Base-by-base conservation (phyloP, 2,329 filamentous ascomycete species). In the Byssothecium circinans region DNA sequence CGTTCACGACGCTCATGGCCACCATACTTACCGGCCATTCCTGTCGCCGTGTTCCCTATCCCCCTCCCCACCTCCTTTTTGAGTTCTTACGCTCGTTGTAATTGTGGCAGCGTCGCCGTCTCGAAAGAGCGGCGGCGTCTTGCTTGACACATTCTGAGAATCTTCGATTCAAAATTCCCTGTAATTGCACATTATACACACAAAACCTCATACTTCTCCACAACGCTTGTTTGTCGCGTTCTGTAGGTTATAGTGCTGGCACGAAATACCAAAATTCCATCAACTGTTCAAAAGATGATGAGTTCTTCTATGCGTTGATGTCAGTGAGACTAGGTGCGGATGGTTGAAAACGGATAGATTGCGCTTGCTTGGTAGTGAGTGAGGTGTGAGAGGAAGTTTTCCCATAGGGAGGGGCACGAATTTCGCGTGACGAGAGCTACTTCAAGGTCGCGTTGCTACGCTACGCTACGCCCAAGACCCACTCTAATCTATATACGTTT, bases 41-140 rank as follows among this genome's bases (percentile, higher is more conserved):
- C 34, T 44, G 18, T 65, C 62, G 62, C 62, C 64, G 63, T 56
- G 61, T 51, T 47, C 45, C 44, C 43, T 39, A 45, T 45, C 46
- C 44, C 39, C 27, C 17, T 19, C 2, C n/a, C 29, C 38, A 41
- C 36, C 8, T 6, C 49, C 35, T 49, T 55, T 59, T 65, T 65
- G 63, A 57, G 58, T 69, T 67, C 55, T 54, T 69, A 69, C 68
- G 52, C 64, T 70, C 67, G 64, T 70, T 71, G 64, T 71, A 70
- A 70, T 71, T n/a, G n/a, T n/a, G 45, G 53, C 58, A 17, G 17
- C 22, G 19, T 41, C 54, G 52, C 30, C 29, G 29, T 41, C 41
- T 23, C 44, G 52, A 47, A 42, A 43, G 46, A 56, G 53, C 50
- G 38, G 25, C 17, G 41, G 17, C 23, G 23, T 25, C 34, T 15